Evolutionary conservation across 352 stramenopile species (phyloP).

Genomic region (Globisporangium megalacanthum): DNA sequence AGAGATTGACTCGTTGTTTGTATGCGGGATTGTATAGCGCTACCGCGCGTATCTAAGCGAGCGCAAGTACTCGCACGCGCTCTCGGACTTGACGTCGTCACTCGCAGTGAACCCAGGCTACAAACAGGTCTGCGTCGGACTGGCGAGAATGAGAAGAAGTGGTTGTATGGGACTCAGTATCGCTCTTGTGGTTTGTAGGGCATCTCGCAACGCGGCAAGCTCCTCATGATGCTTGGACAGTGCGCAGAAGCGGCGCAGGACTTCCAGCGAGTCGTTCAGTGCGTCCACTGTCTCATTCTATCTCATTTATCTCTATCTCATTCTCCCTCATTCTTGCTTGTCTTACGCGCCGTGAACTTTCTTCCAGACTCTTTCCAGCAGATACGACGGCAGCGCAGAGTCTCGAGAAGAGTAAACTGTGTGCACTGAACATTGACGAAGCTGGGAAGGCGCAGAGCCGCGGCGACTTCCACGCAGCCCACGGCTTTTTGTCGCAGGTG

Average conservation of each 20-base stretch:
- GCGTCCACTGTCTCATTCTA: constrained; percentile 2
- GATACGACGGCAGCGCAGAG: constrained; percentile 42
- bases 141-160: too few relatives aligned
- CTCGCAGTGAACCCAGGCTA: constrained; percentile 72
- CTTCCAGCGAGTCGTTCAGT: constrained; percentile 55
- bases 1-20: neutral
- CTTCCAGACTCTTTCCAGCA: constrained; percentile 47
- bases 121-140: constrained; percentile 33
- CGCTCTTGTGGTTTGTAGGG: constrained; percentile 15
- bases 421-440: constrained; percentile 55
- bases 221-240: constrained; percentile 76
- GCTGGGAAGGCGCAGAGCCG: constrained; percentile 59
- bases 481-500: constrained; percentile 60
- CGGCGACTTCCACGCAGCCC: constrained; percentile 58
- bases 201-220: constrained; percentile 64
- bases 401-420: constrained; percentile 58
- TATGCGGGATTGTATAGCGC: constrained; percentile 14
- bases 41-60: constrained; percentile 79
- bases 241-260: constrained; percentile 52
- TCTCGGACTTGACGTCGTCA: constrained; percentile 65
- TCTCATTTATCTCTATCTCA: neutral
- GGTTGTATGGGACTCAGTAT: too few relatives aligned
- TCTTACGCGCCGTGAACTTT: too few relatives aligned
- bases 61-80: constrained; percentile 69
- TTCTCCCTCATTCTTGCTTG: neutral